These are phyloP conservation scores for Beauveria brongniartii DNA, from an alignment of 2,329 filamentous ascomycete species.

Conservation along the genomic window DNA sequence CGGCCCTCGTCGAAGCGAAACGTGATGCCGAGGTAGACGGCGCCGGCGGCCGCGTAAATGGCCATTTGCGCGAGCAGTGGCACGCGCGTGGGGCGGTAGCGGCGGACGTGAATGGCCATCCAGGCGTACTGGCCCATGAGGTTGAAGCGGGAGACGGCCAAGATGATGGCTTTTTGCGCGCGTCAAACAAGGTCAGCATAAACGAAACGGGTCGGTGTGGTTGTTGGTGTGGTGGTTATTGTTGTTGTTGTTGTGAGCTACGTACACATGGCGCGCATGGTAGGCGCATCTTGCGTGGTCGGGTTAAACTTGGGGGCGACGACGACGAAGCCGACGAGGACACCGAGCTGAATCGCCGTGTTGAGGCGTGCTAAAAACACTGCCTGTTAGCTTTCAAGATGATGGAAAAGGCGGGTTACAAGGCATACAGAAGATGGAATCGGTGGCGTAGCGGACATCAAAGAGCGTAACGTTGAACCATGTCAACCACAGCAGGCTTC, in stretches of 20 bases:
- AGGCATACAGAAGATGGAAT: constrained; percentile 47
- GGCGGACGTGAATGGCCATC: constrained; percentile 34
- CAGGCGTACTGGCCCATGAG: constrained; percentile 46
- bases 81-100: constrained; percentile 28
- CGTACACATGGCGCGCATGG: constrained; percentile 35
- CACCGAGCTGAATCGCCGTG: constrained; percentile 52
- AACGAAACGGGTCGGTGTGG: background rate
- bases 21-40: constrained; percentile 34
- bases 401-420: no score
- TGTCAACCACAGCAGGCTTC: constrained; percentile 54
- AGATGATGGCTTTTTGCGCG: constrained; percentile 28
- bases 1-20: constrained; percentile 28
- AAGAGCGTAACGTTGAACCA: constrained; percentile 59
- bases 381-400: background rate
- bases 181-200: background rate
- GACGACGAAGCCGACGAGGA: constrained; percentile 58
- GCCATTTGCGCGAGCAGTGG: constrained; percentile 29
- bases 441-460: constrained; percentile 57
- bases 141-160: constrained; percentile 43
- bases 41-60: constrained; percentile 26
- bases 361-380: constrained; percentile 37
- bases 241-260: background rate
- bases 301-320: constrained; percentile 43
- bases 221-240: no score
- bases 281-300: constrained; percentile 25